Base-by-base conservation (phyloP, 1,139 yeast genomes). In the Candida anutae region DNA sequence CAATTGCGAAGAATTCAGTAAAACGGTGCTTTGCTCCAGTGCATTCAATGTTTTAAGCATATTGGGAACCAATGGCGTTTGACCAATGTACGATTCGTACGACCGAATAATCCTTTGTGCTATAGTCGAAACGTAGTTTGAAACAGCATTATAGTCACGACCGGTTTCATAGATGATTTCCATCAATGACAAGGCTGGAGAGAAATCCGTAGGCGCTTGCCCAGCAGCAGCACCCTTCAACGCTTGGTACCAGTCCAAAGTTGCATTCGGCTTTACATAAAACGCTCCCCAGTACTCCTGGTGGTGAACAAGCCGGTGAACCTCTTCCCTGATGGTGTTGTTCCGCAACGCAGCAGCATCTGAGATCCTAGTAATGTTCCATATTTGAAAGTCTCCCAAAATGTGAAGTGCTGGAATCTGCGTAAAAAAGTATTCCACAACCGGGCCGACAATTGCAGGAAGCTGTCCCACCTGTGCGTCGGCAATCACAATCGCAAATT, bases 111-210 rank as follows among this genome's bases (percentile, higher is more conserved):
- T 36, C 12, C 28, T 32, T 18, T 40, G 42, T 18, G 49, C 28
- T 6, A 55, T 25, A 3, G 47, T 25, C 5, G 36, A 26, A 16
- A 55, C 36, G 24, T 46, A 46, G 23, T 48, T 48, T 24, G 39
- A 32, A 23, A 55, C 46, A 2, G 57, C 56, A 34, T 55, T 55
- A 33, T 44, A 49, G 32, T 58, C 59, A 11, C 58, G 37, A 2
- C 62, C 63, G 0, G 62, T 51, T 30, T 55, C 62, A 31, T 46
- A 53, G 20, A 50, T 48, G 4, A 46, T 43, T 23, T 49, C 49
- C 33, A 56, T 31, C 11, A 52, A 30, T 31, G 31, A 23, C 3
- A n/a, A 17, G 10, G 43, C 28, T 3, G 54, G 46, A 12, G 38
- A 29, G 25, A 46, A 45, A 5, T 28, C 13, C 11, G 45, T 25